Base-by-base conservation (phyloP, 1,284 basidiomycete genomes). In the Tylopilus orsonianus region DNA sequence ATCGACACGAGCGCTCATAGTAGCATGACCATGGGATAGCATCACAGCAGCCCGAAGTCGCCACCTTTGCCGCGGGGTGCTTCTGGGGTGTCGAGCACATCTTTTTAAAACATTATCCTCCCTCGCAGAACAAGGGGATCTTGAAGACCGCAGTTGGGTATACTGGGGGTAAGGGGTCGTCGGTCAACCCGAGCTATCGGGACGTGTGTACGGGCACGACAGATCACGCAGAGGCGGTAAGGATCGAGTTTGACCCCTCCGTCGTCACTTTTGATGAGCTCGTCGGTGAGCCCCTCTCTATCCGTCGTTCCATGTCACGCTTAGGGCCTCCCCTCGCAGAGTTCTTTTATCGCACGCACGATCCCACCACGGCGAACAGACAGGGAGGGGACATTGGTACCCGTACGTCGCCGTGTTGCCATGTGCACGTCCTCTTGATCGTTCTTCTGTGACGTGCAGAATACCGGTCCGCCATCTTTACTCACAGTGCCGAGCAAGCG, bases 321-420 rank as follows among this genome's bases (percentile, higher is more conserved):
- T 27, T 30, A 45, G 8, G 22, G 29, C 24, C 2, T 5, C 24
- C 8, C 5, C 13, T 16, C 30, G 4, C 65, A 84, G 93, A 96
- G 71, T 94, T 93, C 74, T 94, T 95, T 71, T 95, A 92, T 68
- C 81, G 95, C 39, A 95, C 91, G 0, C 96, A 99, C 65, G 94
- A 98, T 61, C 93, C 96, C 2, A 97, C 93, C 20, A 91, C 90
- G 0, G 62, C 78, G 41, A 83, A 95, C 67, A 71, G 75, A 14
- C 93, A 95, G 65, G 93, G 93, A 14, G 77, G 68, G 1, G 92
- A 95, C 61, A 62, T 59, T 2, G 93, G 93, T 24, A 82, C 81
- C 18, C 91, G 90, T 92, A 64, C 61, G 88, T 49, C 22, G 8
- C 18, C 10, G 32, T 16, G 23, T 7, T 5, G 13, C 5, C 5